Conservation (phyloP, 2,329 filamentous ascomycete genomes). For the Acrocalymma vagum region DNA sequence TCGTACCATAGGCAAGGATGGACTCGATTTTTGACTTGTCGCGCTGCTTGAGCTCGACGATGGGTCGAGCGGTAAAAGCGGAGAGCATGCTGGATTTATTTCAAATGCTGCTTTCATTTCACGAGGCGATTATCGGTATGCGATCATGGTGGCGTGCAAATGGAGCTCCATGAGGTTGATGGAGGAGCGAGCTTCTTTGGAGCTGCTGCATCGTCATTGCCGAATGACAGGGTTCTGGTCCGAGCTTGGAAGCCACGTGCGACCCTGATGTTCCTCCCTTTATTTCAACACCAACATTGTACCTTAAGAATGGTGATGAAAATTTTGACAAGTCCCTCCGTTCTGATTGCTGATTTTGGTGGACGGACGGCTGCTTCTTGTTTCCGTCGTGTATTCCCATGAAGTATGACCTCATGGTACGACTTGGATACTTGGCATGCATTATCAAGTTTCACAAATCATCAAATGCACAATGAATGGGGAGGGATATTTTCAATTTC, state of each 20-base stretch:
- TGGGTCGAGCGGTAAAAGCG: conserved; percentile 93
- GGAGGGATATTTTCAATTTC: conserved; percentile 32
- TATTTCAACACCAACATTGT: no score
- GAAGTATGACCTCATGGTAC: background rate
- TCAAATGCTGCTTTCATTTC: conserved; percentile 18
- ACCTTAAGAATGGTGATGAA: no score
- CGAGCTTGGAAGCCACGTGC: conserved; percentile 23
- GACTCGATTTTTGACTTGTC: conserved; percentile 98
- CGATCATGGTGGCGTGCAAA: conserved; percentile 21
- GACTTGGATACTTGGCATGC: background rate
- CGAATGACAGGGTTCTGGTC: conserved; percentile 15
- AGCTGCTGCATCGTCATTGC: conserved; percentile 35
- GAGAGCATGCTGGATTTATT: conserved; percentile 75
- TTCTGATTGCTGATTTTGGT: no score
- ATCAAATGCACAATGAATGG: conserved; percentile 16
- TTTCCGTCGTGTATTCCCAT: no score
- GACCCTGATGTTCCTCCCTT: no score
- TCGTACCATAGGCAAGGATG: conserved; percentile 84
- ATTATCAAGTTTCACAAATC: conserved; percentile 8
- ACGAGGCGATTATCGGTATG: conserved; percentile 21
- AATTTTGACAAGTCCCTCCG: no score
- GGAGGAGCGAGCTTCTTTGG: conserved; percentile 16
- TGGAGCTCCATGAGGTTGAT: conserved; percentile 27
- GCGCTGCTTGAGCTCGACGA: conserved; percentile 94
- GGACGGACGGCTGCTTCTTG: no score